Conservation (phyloP, 1,284 basidiomycete genomes). For the Rhizopogon parksii region DNA sequence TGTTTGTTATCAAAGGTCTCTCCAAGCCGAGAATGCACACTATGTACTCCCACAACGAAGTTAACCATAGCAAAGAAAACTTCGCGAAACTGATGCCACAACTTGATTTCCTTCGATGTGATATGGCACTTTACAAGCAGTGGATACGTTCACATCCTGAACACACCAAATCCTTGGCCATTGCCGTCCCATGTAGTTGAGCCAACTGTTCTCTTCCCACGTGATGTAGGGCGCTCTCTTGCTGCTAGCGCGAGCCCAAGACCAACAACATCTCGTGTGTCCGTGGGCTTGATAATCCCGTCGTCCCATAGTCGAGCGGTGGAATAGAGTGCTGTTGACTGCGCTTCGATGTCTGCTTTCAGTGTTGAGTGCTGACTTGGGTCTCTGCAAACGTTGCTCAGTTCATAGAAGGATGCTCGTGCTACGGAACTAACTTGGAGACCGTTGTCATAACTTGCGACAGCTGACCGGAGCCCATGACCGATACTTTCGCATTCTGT, state of each 20-base stretch:
- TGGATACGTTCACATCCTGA: conserved; percentile 67
- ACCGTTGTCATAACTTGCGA: conserved; percentile 90
- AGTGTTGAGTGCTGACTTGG: conserved; percentile 68
- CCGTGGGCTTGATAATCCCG: conserved; percentile 87
- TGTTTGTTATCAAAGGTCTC: no score
- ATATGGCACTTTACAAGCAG: neutral
- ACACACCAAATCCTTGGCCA: conserved; percentile 77
- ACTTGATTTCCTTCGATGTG: neutral
- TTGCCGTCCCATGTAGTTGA: conserved; percentile 67
- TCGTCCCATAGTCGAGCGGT: conserved; percentile 92
- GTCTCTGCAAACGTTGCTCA: conserved; percentile 42
- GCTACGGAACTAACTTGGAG: conserved; percentile 51
- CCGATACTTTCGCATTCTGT: conserved; percentile 89
- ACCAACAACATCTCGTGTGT: conserved; percentile 84
- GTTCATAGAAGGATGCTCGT: neutral
- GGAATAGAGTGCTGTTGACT: conserved; percentile 82
- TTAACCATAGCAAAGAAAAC: no score
- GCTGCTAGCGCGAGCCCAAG: conserved; percentile 75
- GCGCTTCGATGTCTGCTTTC: conserved; percentile 77
- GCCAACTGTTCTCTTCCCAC: conserved; percentile 17
- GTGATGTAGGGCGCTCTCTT: conserved; percentile 28
- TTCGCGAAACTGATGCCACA: neutral
- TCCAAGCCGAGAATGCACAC: no score
- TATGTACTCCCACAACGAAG: no score
- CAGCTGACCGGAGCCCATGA: conserved; percentile 93